Percentiles rank a stretch among this genome's conserved stretches.
Conservation (phyloP, 768 basidiomycete species). For the Gymnopilus dilepis region DNA sequence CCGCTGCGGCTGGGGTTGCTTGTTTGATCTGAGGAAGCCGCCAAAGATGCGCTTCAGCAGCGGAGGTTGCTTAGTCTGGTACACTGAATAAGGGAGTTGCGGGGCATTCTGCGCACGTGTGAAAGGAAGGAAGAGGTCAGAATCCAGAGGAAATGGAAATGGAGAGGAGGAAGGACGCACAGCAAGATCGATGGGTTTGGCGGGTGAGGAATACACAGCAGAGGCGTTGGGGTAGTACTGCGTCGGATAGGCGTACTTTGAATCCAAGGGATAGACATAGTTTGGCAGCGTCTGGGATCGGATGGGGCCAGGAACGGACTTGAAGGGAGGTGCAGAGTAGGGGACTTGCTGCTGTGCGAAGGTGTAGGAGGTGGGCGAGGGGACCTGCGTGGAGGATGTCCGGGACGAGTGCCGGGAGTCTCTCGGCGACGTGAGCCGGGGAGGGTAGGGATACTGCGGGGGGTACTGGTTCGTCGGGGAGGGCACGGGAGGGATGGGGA, state of each 20-base stretch:
- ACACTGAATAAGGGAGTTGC: conserved; percentile 31
- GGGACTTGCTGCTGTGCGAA: conserved; percentile 26
- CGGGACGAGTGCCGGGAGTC: conserved; percentile 34
- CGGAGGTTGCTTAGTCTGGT: conserved; percentile 29
- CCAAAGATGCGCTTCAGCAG: conserved; percentile 32
- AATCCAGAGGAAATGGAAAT: too few species aligned
- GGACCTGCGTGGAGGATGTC: conserved; percentile 28
- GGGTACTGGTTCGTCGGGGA: conserved; percentile 10
- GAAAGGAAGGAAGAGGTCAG: conserved; percentile 7
- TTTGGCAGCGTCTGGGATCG: conserved; percentile 20
- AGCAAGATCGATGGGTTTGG: conserved; percentile 23
- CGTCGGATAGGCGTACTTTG: conserved; percentile 19
- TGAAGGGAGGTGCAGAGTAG: conserved; percentile 23
- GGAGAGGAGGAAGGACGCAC: conserved; percentile 24
- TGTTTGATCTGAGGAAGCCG: conserved; percentile 27
- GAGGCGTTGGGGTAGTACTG: conserved; percentile 14
- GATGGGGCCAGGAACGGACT: conserved; percentile 12
- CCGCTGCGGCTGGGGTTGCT: conserved; percentile 21
- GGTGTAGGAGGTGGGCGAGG: conserved; percentile 26
- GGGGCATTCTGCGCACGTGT: conserved; percentile 26
- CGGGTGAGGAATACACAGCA: conserved; percentile 15
- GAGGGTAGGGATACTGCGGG: conserved; percentile 18
- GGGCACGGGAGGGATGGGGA: conserved; percentile 18
- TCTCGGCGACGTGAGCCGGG: conserved; percentile 26
- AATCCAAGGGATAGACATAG: conserved; percentile 20